These are phyloP conservation scores for Isabelozyma rhagii DNA, from an alignment of 805 yeast genomes.

Conservation along the genomic window DNA sequence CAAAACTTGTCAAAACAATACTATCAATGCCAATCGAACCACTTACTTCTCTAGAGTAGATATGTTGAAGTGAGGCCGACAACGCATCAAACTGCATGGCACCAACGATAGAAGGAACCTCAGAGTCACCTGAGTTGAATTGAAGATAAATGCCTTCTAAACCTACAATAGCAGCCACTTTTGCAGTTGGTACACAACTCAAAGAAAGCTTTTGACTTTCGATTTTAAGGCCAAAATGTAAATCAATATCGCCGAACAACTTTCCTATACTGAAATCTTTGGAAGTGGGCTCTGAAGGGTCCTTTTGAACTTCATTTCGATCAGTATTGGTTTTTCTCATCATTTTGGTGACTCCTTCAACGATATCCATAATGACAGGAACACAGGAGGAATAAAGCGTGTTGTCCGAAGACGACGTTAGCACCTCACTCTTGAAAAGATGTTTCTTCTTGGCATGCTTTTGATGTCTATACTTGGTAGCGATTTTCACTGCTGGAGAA, in stretches of 20 bases:
- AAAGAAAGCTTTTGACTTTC: slow-evolving; percentile 72
- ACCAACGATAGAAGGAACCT: slow-evolving; percentile 37
- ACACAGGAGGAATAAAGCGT: slow-evolving; percentile 70
- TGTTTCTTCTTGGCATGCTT: slow-evolving; percentile 39
- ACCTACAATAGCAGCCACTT: slow-evolving; percentile 82
- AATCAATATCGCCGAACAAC: slow-evolving; percentile 53
- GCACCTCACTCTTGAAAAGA: slow-evolving; percentile 47
- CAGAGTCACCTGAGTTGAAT: slow-evolving; percentile 47
- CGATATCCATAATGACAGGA: slow-evolving; percentile 66
- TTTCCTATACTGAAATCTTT: slow-evolving; percentile 36
- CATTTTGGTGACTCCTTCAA: slow-evolving; percentile 46
- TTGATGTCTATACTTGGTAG: slow-evolving; percentile 48
- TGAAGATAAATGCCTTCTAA: slow-evolving; percentile 64
- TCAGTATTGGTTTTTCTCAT: slow-evolving; percentile 25
- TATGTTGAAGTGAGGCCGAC: slow-evolving; percentile 77
- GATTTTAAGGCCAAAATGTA: slow-evolving; percentile 60
- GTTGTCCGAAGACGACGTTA: slow-evolving; percentile 70
- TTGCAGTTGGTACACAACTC: slow-evolving; percentile 93
- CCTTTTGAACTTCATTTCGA: background rate
- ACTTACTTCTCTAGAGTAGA: slow-evolving; percentile 85
- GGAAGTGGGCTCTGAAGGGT: slow-evolving; percentile 4
- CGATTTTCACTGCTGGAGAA: slow-evolving; percentile 71
- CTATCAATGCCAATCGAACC: slow-evolving; percentile 56
- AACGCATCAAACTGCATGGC: slow-evolving; percentile 52
- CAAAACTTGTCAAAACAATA: slow-evolving; percentile 45